Conservation (phyloP, 2,329 filamentous ascomycete species). For the Xylaria sp. region DNA sequence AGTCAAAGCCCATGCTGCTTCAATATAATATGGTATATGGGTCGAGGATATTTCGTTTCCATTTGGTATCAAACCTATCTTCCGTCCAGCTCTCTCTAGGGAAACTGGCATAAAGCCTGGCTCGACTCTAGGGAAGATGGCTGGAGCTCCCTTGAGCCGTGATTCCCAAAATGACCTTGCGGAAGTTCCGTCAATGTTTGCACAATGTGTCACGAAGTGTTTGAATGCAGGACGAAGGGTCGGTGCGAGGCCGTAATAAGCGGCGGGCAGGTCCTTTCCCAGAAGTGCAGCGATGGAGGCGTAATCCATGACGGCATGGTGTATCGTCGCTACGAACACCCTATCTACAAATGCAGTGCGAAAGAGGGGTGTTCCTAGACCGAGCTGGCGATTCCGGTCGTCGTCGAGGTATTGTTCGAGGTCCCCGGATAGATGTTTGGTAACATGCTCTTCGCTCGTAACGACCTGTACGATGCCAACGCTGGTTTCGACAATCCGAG, state of each 20-base stretch:
- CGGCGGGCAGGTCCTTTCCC: slow-evolving; percentile 1
- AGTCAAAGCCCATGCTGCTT: slow-evolving; percentile 29
- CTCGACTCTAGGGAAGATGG: slow-evolving; percentile 17
- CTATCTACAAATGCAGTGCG: slow-evolving; percentile 11
- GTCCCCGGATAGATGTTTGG: background rate
- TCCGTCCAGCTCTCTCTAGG: background rate
- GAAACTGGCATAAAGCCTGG: background rate
- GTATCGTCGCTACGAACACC: slow-evolving; percentile 16
- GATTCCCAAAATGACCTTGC: slow-evolving; percentile 27
- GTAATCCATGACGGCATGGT: slow-evolving; percentile 24
- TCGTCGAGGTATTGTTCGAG: slow-evolving; percentile 4
- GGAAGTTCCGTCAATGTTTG: slow-evolving; percentile 5
- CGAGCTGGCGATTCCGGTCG: background rate
- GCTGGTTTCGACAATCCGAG: slow-evolving; percentile 21
- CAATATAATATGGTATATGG: slow-evolving; percentile 21
- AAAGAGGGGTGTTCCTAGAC: background rate
- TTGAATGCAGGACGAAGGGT: slow-evolving; percentile 16
- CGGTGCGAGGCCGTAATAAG: slow-evolving; percentile 11
- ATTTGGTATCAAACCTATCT: background rate
- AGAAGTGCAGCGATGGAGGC: background rate
- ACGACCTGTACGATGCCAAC: slow-evolving; percentile 24
- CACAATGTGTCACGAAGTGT: slow-evolving; percentile 10
- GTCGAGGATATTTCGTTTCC: background rate
- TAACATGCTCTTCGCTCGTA: slow-evolving; percentile 15
- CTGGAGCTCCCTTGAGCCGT: slow-evolving; percentile 18